Base-by-base conservation (phyloP, 108 stramenopile genomes). In the Chaetoceros tenuissimus region DNA sequence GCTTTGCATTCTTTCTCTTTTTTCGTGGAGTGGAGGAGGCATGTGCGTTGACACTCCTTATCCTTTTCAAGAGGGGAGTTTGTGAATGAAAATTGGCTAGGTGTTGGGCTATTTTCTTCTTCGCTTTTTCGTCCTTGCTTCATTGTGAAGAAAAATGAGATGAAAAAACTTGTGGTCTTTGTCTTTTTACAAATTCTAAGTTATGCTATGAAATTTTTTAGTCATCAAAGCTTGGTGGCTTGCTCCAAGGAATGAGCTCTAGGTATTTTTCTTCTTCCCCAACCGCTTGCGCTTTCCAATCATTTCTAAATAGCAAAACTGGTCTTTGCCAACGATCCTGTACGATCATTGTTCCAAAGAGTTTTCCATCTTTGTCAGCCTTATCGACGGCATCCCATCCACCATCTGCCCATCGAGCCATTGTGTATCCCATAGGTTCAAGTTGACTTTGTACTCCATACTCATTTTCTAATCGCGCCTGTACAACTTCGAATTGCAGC, bases 401-500 rank as follows among this genome's bases (percentile, higher is more conserved):
- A 3, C 79, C 92, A 62, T 85, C 84, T 21, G 84, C 89, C 96
- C 96, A 97, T 43, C 95, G 86, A 1, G 94, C 94, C 45, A 94
- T 60, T 2, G 84, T 80, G 62, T 88, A 97, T n/a, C 78, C 61
- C 25, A 97, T 62, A 3, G 91, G 89, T 60, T 97, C 96, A 61
- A 97, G 62, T 2, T 69, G 69, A 3, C 84, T 79, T 31, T 89
- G 87, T 5, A 96, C 96, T 25, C 71, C 75, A 62, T 97, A 97
- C 66, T 97, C 96, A 60, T 73, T 77, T 70, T 92, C 63, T 48
- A 97, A 72, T 3, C 96, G 74, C 10, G 86, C 89, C 62, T 90
- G 87, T 1, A 95, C 92, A 17, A 95, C 96, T 72, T 97, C 94
- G 59, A 97, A 94, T 65, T 97, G 96, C 21, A 97, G 74, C 60